Evolutionary conservation across 2,329 filamentous ascomycete species (phyloP).

Genomic region (Macrophomina phaseolina): DNA sequence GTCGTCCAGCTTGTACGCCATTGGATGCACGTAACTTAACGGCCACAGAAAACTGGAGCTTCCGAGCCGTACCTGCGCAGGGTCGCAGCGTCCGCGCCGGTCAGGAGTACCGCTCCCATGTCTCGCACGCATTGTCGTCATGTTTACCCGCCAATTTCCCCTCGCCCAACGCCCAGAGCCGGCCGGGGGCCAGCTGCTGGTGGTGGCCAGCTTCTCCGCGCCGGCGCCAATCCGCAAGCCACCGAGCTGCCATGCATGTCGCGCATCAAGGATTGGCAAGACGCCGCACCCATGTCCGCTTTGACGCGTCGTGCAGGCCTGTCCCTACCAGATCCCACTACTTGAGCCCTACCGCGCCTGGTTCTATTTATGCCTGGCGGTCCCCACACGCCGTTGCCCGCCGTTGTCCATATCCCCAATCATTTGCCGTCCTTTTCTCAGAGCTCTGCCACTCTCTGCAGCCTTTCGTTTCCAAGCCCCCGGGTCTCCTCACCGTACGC

Average conservation of each 20-base stretch:
- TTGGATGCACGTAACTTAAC: slow-evolving; percentile 16
- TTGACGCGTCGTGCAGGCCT: slow-evolving; percentile 24
- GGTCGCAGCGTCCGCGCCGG: not conserved
- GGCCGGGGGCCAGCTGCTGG: not conserved
- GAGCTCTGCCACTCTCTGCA: slow-evolving; percentile 13
- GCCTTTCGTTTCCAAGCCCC: slow-evolving; percentile 5
- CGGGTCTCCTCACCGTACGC: slow-evolving; percentile 19
- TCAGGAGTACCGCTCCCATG: slow-evolving; percentile 13
- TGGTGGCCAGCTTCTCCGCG: slow-evolving; percentile 21
- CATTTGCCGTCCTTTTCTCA: slow-evolving; percentile 9
- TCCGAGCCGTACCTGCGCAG: slow-evolving; percentile 22
- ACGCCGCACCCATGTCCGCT: not conserved
- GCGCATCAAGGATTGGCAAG: slow-evolving; percentile 23
- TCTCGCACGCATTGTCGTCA: slow-evolving; percentile 13
- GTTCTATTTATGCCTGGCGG: slow-evolving; percentile 25
- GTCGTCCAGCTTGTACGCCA: slow-evolving; percentile 17
- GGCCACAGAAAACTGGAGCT: slow-evolving; percentile 21
- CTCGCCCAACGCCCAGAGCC: not conserved
- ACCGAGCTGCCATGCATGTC: slow-evolving; percentile 21
- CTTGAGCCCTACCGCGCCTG: slow-evolving; percentile 19
- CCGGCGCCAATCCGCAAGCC: slow-evolving; percentile 21
- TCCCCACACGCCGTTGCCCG: slow-evolving; percentile 26
- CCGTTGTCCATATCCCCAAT: slow-evolving; percentile 13
- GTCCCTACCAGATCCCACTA: slow-evolving; percentile 17
- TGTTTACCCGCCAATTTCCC: slow-evolving; percentile 13